phyloP scores from a whole-genome alignment of 306 rosid species.

The Oxytropis ochrocephala region DNA sequence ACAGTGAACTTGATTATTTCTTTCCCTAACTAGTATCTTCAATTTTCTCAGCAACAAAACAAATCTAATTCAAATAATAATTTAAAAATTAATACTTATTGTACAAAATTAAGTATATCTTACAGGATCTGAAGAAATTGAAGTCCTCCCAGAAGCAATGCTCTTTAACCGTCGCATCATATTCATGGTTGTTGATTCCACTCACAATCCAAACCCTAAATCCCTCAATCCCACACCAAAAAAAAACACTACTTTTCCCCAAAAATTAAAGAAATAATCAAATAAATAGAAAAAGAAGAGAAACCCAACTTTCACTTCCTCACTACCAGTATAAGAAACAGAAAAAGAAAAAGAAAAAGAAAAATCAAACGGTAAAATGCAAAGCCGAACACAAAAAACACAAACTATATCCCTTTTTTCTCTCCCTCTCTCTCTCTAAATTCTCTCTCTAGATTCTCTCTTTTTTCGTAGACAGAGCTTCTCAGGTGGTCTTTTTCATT shows the following conservation, averaged over 20 bases:
- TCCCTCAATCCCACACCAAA: constrained; percentile 15
- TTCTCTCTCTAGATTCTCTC: neutral
- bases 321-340: constrained; percentile 2
- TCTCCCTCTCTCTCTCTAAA: constrained; percentile 9
- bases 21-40: neutral
- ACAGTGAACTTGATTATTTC: neutral
- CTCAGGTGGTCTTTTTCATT: constrained; percentile 38
- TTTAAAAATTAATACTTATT: neutral
- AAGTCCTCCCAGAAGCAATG: constrained; percentile 90
- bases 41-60: constrained; percentile 2
- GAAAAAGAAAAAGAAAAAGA: neutral
- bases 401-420: neutral
- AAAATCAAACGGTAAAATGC: neutral
- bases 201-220: constrained; percentile 28
- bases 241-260: neutral
- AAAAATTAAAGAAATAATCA: neutral
- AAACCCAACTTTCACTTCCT: constrained; percentile 34
- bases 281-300: constrained; percentile 46
- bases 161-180: constrained; percentile 95
- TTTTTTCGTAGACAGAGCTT: neutral
- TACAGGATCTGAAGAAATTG: constrained; percentile 89
- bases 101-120: constrained; percentile 8
- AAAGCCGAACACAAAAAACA: neutral
- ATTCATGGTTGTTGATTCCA: constrained; percentile 45
- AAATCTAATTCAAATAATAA: neutral